Evolutionary conservation across 2,329 filamentous ascomycete species (phyloP).

Genomic region (Alternaria novae-zelandiae): DNA sequence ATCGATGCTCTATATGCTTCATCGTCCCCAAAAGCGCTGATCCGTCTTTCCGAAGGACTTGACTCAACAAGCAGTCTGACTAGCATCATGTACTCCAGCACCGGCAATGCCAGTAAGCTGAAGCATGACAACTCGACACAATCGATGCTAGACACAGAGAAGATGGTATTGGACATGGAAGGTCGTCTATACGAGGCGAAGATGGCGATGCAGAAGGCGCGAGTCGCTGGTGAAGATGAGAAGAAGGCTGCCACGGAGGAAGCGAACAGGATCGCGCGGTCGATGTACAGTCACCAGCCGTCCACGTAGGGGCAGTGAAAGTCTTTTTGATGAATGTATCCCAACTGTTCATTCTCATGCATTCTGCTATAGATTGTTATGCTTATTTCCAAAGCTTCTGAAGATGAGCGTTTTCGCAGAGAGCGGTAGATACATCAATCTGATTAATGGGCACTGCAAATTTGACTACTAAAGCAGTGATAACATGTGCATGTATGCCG

Average conservation of each 20-base stretch:
- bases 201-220: not conserved
- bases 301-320: not conserved
- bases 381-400: not conserved
- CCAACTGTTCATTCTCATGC: not conserved
- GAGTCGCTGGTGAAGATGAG: not conserved
- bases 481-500: not conserved
- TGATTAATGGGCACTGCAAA: not conserved
- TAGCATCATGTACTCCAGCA: not conserved
- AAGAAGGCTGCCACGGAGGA: not conserved
- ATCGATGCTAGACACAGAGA: slow-evolving; percentile 7
- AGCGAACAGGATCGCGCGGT: not conserved
- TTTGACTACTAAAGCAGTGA: not conserved
- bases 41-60: not conserved
- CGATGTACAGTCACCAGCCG: not conserved
- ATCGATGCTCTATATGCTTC: not conserved
- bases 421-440: not conserved
- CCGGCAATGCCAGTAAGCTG: not conserved
- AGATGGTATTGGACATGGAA: slow-evolving; percentile 9
- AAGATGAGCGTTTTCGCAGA: not conserved
- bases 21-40: not conserved
- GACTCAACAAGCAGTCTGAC: not conserved
- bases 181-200: slow-evolving; percentile 1
- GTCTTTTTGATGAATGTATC: not conserved
- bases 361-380: not conserved
- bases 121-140: not conserved